Base-by-base conservation (phyloP, 768 basidiomycete genomes). In the Tulasnella sp. region DNA sequence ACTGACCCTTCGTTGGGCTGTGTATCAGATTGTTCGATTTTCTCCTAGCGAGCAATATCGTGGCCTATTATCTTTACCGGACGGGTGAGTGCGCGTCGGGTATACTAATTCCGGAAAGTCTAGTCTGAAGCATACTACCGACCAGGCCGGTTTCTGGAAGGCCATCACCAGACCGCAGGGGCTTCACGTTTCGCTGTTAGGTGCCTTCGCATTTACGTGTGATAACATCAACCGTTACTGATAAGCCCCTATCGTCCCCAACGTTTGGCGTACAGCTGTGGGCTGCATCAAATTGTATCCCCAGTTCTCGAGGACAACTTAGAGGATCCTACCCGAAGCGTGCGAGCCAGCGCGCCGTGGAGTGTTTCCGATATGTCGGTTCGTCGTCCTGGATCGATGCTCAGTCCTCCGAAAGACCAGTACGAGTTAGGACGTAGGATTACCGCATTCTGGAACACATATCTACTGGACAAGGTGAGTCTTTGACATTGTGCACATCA, bases 311-410 rank as follows among this genome's bases (percentile, higher is more conserved):
- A 54, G 15, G 34, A 44, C 42, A 48, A 57, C 8, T 24, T 44
- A 38, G 34, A 42, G 11, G 60, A 50, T n/a, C 30, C 54, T 25
- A 25, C 45, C 30, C 45, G 54, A 7, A 24, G 43, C 12, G 45
- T 41, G 30, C 46, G 59, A 29, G 45, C 57, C 9, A 25, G 27
- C 2, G 62, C 62, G 5, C 62, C 62, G 12, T 62, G 62, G 62
- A 62, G 60, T 21, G 62, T 62, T n/a, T 63, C 62, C 41, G 59
- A 62, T 30, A 62, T 62, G 62, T 52, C 49, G 15, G 60, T 62
- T 3, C 49, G 62, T 24, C 27, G 62, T 27, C 57, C 57, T 19
- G 57, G 57, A n/a, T 59, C 57, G 22, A 59, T 59, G 57, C 43
- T 59, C 21, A 48, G 44, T 11, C 57, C 57, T 29, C 57, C 57